Evolutionary conservation across 1,284 basidiomycete species (phyloP).

Genomic region (Marasmius fiardii): DNA sequence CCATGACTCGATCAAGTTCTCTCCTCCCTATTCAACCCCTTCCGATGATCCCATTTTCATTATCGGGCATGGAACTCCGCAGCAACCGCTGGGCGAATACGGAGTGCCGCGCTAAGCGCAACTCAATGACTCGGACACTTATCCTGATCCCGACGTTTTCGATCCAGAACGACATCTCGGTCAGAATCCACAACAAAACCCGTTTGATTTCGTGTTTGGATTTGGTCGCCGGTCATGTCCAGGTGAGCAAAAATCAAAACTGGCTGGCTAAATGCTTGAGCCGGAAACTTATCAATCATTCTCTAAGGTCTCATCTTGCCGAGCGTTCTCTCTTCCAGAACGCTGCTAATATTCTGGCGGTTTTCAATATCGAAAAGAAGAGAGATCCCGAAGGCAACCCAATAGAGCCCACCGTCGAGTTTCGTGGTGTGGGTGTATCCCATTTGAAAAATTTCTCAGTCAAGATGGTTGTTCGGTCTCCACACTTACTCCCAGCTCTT

Average conservation of each 20-base stretch:
- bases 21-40: no score
- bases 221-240: constrained; percentile 19
- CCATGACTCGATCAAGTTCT: no score
- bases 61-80: no score
- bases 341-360: constrained; percentile 32
- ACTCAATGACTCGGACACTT: constrained; percentile 19
- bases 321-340: constrained; percentile 31
- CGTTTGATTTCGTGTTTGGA: constrained; percentile 19
- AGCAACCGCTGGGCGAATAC: no score
- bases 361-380: constrained; percentile 34
- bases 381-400: constrained; percentile 19
- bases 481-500: background rate
- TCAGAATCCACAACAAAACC: constrained; percentile 14
- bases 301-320: constrained; percentile 28
- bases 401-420: constrained; percentile 2
- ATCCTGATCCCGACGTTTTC: constrained; percentile 22
- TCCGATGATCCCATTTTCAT: no score
- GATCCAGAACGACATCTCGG: constrained; percentile 22
- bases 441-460: background rate
- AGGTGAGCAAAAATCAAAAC: no score
- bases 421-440: background rate
- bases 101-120: no score
- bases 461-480: background rate
- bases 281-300: background rate
- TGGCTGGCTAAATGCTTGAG: background rate